Evolutionary conservation across 306 rosid species (phyloP).

Genomic region (Rosa lucieae): DNA sequence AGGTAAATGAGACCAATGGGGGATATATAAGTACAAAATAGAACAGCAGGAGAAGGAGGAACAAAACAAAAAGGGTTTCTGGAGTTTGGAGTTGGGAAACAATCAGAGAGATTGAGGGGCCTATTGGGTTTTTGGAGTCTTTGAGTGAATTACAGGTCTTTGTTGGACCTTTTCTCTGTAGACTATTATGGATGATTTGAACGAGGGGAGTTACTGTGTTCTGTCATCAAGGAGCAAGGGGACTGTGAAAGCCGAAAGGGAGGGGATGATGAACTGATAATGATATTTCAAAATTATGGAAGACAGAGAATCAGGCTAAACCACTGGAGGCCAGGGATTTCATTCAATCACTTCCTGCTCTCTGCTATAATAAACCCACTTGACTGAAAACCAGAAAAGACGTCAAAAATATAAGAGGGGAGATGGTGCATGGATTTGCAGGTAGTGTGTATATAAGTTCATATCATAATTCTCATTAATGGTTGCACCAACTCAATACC

Average conservation of each 20-base stretch:
- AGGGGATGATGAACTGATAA: slow-evolving; percentile 1
- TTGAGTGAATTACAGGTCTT: slow-evolving; percentile 30
- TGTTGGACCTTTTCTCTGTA: slow-evolving; percentile 15
- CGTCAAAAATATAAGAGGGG: neutral
- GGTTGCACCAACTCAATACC: slow-evolving; percentile 1
- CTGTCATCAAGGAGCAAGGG: slow-evolving; percentile 23
- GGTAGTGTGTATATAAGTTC: slow-evolving; percentile 7
- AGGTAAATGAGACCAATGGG: slow-evolving; percentile 29
- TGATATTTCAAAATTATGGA: slow-evolving; percentile 24
- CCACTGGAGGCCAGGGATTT: neutral
- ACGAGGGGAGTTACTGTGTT: neutral
- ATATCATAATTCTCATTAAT: neutral
- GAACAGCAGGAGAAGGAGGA: slow-evolving; percentile 29
- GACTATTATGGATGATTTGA: slow-evolving; percentile 30
- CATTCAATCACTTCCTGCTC: neutral
- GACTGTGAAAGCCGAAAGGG: neutral
- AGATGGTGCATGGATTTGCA: slow-evolving; percentile 40
- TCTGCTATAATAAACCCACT: neutral
- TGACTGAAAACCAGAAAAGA: neutral
- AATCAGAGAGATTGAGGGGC: slow-evolving; percentile 40
- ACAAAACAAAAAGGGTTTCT: slow-evolving; percentile 43
- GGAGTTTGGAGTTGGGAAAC: slow-evolving; percentile 40
- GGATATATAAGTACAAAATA: slow-evolving; percentile 43
- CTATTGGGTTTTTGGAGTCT: slow-evolving; percentile 33
- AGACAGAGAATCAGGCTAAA: slow-evolving; percentile 28